These are phyloP conservation scores for Trichoderma lentiforme DNA, from an alignment of 2,329 filamentous ascomycete species.

Conservation along the genomic window DNA sequence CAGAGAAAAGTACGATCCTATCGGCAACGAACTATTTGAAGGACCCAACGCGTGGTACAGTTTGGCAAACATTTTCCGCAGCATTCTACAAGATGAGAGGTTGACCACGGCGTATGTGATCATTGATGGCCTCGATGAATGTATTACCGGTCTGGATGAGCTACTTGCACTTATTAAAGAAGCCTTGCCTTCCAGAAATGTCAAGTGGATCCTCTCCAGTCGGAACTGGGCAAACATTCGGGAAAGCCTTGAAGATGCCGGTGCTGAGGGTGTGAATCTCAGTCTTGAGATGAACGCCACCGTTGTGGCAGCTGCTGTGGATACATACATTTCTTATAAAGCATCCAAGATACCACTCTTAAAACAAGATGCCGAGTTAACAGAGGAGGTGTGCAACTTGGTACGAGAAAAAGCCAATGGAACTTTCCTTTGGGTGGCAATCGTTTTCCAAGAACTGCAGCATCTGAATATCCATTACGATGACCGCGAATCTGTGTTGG, in stretches of 20 bases:
- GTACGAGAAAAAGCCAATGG: constrained; percentile 33
- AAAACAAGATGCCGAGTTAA: constrained; percentile 2
- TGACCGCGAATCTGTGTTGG: neutral
- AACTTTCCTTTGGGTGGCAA: constrained; percentile 30
- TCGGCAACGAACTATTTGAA: constrained; percentile 37
- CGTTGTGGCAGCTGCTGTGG: neutral
- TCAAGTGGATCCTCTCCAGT: constrained; percentile 14
- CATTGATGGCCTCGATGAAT: constrained; percentile 47
- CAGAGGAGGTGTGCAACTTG: constrained; percentile 6
- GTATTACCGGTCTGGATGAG: constrained; percentile 26
- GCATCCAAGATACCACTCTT: neutral
- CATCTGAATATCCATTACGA: constrained; percentile 15
- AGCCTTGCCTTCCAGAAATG: constrained; percentile 22
- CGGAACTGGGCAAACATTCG: neutral
- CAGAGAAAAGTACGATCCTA: constrained; percentile 31
- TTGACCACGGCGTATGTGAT: constrained; percentile 33
- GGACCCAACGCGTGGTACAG: constrained; percentile 36
- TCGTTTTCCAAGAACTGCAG: constrained; percentile 19
- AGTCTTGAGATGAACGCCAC: neutral
- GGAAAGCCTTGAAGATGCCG: constrained; percentile 16
- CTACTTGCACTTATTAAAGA: constrained; percentile 37
- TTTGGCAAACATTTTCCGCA: constrained; percentile 37
- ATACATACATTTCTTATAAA: neutral
- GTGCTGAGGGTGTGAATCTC: neutral
- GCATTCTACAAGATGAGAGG: constrained; percentile 38